These are phyloP conservation scores for Ustilago esculenta DNA, from an alignment of 1,284 basidiomycete species.

Conservation along the genomic window DNA sequence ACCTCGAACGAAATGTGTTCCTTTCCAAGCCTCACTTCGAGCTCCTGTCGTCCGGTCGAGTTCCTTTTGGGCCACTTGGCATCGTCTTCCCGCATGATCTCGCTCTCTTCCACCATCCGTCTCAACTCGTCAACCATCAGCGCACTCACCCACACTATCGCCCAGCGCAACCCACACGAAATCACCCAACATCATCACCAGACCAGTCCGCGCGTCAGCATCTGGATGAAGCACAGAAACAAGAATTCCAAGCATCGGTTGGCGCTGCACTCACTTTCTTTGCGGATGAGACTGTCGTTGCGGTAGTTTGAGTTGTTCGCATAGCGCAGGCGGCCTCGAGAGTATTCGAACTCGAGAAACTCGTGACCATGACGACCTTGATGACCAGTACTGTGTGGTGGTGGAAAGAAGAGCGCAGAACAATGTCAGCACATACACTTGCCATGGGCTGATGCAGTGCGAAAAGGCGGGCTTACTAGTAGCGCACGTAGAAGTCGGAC, in stretches of 20 bases:
- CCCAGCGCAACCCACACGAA: no score
- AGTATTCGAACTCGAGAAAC: constrained; percentile 98
- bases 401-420: neutral
- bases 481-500: constrained; percentile 66
- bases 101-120: constrained; percentile 90
- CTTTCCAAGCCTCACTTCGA: constrained; percentile 91
- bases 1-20: constrained; percentile 99
- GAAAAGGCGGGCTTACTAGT: no score
- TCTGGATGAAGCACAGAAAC: no score
- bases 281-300: constrained; percentile 94
- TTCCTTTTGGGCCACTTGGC: constrained; percentile 98
- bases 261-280: constrained; percentile 81
- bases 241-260: neutral
- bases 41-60: constrained; percentile 95
- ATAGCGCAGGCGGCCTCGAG: constrained; percentile 92
- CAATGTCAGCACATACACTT: no score
- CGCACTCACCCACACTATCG: constrained; percentile 95
- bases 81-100: constrained; percentile 98
- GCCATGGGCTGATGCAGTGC: no score
- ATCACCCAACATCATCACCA: no score
- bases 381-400: constrained; percentile 57
- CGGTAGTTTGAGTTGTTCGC: constrained; percentile 99
- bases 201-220: no score
- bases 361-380: constrained; percentile 66
- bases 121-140: constrained; percentile 92